Evolutionary conservation across 225 moss, liverwort and hornwort species (phyloP).

Genomic region (Ulota crispa): DNA sequence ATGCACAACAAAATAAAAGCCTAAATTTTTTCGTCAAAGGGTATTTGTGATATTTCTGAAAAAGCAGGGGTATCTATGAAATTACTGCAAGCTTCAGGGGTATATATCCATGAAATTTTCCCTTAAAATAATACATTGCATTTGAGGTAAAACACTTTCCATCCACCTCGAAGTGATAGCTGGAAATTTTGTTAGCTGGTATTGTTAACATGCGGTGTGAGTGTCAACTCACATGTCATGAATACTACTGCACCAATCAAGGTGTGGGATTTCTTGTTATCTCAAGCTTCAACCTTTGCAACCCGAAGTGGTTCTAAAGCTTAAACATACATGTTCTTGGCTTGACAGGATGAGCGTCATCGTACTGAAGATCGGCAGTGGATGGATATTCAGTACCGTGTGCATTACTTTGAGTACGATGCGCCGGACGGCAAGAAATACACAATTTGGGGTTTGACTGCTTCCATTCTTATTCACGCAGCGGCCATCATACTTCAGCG

Average conservation of each 20-base stretch:
- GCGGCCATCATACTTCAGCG: constrained; percentile 78
- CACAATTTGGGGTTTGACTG: constrained; percentile 92
- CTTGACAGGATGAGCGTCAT: constrained; percentile 58
- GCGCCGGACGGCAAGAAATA: constrained; percentile 53
- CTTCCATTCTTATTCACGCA: constrained; percentile 79
- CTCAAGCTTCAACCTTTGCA: not conserved
- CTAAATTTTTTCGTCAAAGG: too few relatives aligned
- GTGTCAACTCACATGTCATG: not conserved
- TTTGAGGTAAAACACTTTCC: not conserved
- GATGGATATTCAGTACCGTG: constrained; percentile 67
- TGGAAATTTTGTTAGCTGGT: not conserved
- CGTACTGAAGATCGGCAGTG: constrained; percentile 67
- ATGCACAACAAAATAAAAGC: too few relatives aligned
- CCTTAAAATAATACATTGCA: not conserved
- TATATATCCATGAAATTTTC: too few relatives aligned
- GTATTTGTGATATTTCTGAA: too few relatives aligned
- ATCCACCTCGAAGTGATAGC: not conserved
- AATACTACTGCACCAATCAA: not conserved
- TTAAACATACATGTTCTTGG: not conserved
- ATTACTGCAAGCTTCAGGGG: too few relatives aligned
- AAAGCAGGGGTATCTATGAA: too few relatives aligned
- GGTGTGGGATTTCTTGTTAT: not conserved
- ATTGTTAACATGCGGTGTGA: too few relatives aligned
- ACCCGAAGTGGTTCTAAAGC: not conserved
- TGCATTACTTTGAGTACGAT: constrained; percentile 79